phyloP scores from a whole-genome alignment of 495 filamentous ascomycete genomes.

The Filosporella fistucella region DNA sequence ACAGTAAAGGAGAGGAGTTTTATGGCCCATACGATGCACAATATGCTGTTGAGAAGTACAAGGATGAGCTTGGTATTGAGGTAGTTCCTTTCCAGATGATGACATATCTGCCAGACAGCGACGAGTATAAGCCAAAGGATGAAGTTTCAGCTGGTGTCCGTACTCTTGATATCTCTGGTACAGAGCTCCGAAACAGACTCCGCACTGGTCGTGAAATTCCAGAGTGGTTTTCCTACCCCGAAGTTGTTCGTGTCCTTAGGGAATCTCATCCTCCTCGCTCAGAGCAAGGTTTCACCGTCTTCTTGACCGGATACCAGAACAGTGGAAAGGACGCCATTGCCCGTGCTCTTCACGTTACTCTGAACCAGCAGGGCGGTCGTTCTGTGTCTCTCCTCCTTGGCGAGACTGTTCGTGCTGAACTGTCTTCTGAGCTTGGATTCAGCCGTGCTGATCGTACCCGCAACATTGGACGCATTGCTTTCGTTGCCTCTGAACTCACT shows the following conservation, averaged over 20 bases:
- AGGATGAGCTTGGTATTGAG: slow-evolving; percentile 92
- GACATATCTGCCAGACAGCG: slow-evolving; percentile 94
- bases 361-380: slow-evolving; percentile 97
- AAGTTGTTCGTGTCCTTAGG: slow-evolving; percentile 92
- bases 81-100: slow-evolving; percentile 99
- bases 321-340: slow-evolving; percentile 94
- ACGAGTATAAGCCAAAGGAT: slow-evolving; percentile 92
- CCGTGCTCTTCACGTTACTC: slow-evolving; percentile 89
- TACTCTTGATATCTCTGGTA: slow-evolving; percentile 95
- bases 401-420: slow-evolving; percentile 89
- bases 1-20: slow-evolving; percentile 93
- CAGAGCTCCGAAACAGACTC: slow-evolving; percentile 86
- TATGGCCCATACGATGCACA: slow-evolving; percentile 99
- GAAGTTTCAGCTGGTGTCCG: slow-evolving; percentile 77
- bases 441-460: slow-evolving; percentile 87
- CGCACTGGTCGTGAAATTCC: slow-evolving; percentile 90
- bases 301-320: slow-evolving; percentile 96
- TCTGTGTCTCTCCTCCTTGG: slow-evolving; percentile 90
- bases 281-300: slow-evolving; percentile 94
- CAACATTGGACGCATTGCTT: slow-evolving; percentile 94
- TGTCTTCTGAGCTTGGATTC: slow-evolving; percentile 95
- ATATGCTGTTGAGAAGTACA: slow-evolving; percentile 94
- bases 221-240: slow-evolving; percentile 99
- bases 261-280: slow-evolving; percentile 89
- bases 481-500: slow-evolving; percentile 92